A percentile compares a stretch with the other conserved stretches of the same genome.
phyloP scores from a whole-genome alignment of 306 rosid genomes.

The Neltuma alba region DNA sequence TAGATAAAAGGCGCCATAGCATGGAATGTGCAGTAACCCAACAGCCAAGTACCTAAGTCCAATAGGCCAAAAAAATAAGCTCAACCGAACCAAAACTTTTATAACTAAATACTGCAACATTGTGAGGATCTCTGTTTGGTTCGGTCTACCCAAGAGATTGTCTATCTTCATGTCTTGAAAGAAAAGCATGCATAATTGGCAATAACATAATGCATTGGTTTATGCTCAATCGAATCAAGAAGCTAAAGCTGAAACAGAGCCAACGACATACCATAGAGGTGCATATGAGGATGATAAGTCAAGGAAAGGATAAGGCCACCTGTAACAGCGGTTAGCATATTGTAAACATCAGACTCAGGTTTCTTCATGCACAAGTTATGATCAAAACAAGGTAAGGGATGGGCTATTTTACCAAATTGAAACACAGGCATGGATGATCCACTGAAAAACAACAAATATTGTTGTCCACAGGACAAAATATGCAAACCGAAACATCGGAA shows the following conservation, averaged over 20 bases:
- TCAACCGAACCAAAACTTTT: neutral
- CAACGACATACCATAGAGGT: constrained; percentile 72
- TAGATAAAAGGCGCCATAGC: constrained; percentile 63
- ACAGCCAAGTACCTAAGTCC: constrained; percentile 77
- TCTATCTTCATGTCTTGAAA: neutral
- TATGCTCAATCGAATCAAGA: constrained; percentile 13
- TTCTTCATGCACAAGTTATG: neutral
- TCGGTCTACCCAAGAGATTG: neutral
- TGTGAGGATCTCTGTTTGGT: too few species aligned
- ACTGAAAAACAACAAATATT: constrained; percentile 68
- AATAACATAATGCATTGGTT: neutral
- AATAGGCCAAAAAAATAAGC: neutral
- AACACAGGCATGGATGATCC: constrained; percentile 79
- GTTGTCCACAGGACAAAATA: constrained; percentile 81
- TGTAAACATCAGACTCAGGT: neutral
- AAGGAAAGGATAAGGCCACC: constrained; percentile 99
- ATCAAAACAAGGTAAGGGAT: constrained; percentile 3
- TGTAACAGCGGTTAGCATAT: constrained; percentile 34
- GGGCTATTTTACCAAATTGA: constrained; percentile 62
- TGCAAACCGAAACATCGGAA: constrained; percentile 80
- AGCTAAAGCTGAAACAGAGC: neutral
- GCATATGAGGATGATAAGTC: constrained; percentile 72
- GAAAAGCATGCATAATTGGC: neutral
- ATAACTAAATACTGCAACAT: neutral
- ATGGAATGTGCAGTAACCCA: constrained; percentile 78